phyloP scores from a whole-genome alignment of 495 filamentous ascomycete genomes.

The Platismatia glauca region DNA sequence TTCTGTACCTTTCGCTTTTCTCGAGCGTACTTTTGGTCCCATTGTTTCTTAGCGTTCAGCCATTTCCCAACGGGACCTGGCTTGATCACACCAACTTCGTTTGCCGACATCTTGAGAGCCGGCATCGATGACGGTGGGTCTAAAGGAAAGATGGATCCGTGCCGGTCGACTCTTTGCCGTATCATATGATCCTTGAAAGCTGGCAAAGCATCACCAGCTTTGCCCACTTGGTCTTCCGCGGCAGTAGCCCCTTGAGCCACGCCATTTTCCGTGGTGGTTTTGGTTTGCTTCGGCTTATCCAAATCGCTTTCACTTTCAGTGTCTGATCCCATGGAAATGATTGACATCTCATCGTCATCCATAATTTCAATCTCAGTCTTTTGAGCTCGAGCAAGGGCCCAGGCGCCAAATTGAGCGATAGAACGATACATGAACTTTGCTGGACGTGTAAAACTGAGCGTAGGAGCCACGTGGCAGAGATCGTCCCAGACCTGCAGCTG shows the following conservation, averaged over 20 bases:
- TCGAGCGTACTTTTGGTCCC: constrained; percentile 59
- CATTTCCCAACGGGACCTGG: constrained; percentile 72
- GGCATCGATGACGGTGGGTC: constrained; percentile 50
- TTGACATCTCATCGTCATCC: constrained; percentile 66
- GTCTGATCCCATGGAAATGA: constrained; percentile 52
- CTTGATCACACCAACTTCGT: constrained; percentile 70
- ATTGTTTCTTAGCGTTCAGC: constrained; percentile 60
- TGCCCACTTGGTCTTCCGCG: constrained; percentile 49
- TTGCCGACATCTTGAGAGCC: constrained; percentile 50
- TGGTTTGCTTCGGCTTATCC: constrained; percentile 21
- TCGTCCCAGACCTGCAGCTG: constrained; percentile 97
- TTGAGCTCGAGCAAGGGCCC: constrained; percentile 78
- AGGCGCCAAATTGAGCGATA: constrained; percentile 85
- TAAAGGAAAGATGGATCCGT: constrained; percentile 62
- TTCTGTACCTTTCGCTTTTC: constrained; percentile 60
- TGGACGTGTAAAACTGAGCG: constrained; percentile 82
- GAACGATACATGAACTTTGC: constrained; percentile 91
- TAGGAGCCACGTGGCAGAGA: constrained; percentile 84
- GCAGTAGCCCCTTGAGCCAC: constrained; percentile 17
- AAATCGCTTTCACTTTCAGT: constrained; percentile 37
- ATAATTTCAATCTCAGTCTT: constrained; percentile 67
- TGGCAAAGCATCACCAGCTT: constrained; percentile 73
- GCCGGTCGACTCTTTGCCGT: constrained; percentile 70
- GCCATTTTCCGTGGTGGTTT: constrained; percentile 23
- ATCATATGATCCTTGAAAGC: constrained; percentile 80